Percentiles rank a stretch among this genome's conserved stretches.
Evolutionary conservation across 2,329 filamentous ascomycete genomes (phyloP).

Genomic region (Phialophora tarda): DNA sequence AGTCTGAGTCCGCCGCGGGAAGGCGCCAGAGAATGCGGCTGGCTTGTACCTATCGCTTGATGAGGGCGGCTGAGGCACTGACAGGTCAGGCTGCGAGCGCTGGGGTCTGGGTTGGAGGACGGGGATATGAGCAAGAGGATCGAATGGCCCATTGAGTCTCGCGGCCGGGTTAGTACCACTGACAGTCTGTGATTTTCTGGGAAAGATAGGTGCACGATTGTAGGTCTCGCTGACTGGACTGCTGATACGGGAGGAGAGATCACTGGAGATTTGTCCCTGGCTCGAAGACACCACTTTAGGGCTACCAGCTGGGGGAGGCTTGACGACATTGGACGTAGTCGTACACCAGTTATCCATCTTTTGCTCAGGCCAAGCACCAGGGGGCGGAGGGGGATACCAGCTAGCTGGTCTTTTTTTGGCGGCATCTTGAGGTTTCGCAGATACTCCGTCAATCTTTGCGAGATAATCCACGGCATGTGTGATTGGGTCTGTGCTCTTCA

Average conservation of each 20-base stretch:
- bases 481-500: background rate
- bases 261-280: background rate
- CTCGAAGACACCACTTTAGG: background rate
- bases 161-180: slow-evolving; percentile 39
- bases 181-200: slow-evolving; percentile 39
- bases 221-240: slow-evolving; percentile 16
- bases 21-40: slow-evolving; percentile 3
- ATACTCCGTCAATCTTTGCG: background rate
- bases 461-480: background rate
- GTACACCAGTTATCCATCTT: slow-evolving; percentile 26
- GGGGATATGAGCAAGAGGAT: slow-evolving; percentile 34
- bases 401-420: slow-evolving; percentile 22
- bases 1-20: slow-evolving; percentile 27
- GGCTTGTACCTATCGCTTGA: slow-evolving; percentile 6
- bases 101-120: slow-evolving; percentile 22
- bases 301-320: background rate
- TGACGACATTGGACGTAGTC: background rate
- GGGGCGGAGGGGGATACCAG: slow-evolving; percentile 37
- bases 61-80: slow-evolving; percentile 8
- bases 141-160: slow-evolving; percentile 40
- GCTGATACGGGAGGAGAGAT: slow-evolving; percentile 13
- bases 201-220: slow-evolving; percentile 13
- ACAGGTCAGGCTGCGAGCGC: slow-evolving; percentile 28
- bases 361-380: slow-evolving; percentile 28
- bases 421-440: slow-evolving; percentile 30